A percentile compares a stretch with the other conserved stretches of the same genome.
Conservation (phyloP, 1,284 basidiomycete species). For the Pseudozyma pruni region DNA sequence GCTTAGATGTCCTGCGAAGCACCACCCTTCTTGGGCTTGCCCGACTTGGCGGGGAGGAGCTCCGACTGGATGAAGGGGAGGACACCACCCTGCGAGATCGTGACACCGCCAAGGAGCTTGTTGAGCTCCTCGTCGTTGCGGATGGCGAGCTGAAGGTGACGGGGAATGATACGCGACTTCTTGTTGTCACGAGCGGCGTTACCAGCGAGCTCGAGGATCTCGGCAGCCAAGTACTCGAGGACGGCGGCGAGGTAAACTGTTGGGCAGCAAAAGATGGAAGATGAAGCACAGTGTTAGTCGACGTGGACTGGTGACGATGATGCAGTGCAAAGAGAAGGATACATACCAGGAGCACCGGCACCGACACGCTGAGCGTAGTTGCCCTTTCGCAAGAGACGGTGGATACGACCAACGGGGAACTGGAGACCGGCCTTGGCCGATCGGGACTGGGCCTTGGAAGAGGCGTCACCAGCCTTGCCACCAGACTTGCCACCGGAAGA, state of each 20-base stretch:
- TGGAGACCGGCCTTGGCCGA: constrained; percentile 78
- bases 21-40: constrained; percentile 70
- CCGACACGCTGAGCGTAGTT: constrained; percentile 84
- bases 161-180: constrained; percentile 95
- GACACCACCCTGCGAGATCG: constrained; percentile 83
- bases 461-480: constrained; percentile 67
- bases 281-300: constrained; percentile 2
- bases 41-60: constrained; percentile 77
- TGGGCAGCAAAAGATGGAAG: constrained; percentile 54
- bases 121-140: constrained; percentile 92
- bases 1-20: constrained; percentile 66
- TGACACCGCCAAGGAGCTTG: constrained; percentile 72
- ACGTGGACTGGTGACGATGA: neutral
- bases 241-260: constrained; percentile 88
- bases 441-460: constrained; percentile 75
- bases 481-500: constrained; percentile 70
- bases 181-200: constrained; percentile 96
- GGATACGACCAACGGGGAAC: constrained; percentile 94
- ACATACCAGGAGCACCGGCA: constrained; percentile 78
- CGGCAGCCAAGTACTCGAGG: constrained; percentile 88
- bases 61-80: constrained; percentile 90
- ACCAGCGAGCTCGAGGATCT: constrained; percentile 91
- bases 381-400: constrained; percentile 89
- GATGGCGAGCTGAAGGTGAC: constrained; percentile 90
- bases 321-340: neutral